Percentiles rank a stretch among this genome's conserved stretches.
phyloP scores from a whole-genome alignment of 306 rosid species.

The Canavalia ensiformis region DNA sequence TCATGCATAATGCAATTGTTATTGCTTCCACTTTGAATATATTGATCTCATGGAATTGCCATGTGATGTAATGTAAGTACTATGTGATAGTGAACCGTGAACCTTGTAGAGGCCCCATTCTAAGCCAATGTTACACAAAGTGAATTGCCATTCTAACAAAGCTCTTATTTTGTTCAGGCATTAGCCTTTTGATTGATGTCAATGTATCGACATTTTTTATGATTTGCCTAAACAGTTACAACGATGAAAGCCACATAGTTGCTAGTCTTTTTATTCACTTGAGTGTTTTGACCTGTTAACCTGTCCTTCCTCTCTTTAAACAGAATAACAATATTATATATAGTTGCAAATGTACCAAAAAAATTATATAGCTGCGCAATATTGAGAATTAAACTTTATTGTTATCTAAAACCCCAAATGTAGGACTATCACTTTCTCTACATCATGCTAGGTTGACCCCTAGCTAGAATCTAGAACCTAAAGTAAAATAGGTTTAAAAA shows the following conservation, averaged over 20 bases:
- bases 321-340: too few species aligned
- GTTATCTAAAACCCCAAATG: neutral
- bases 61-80: constrained; percentile 38
- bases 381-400: too few species aligned
- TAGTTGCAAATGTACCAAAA: too few species aligned
- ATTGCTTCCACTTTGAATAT: constrained; percentile 23
- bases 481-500: neutral
- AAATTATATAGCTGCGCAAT: too few species aligned
- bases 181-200: neutral
- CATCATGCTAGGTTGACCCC: neutral
- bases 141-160: constrained; percentile 14
- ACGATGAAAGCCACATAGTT: constrained; percentile 22
- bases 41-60: constrained; percentile 33
- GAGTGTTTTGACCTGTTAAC: neutral
- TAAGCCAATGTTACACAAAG: constrained; percentile 1
- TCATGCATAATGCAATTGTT: constrained; percentile 11
- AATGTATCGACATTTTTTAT: constrained; percentile 27
- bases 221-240: constrained; percentile 32
- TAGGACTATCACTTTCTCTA: neutral
- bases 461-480: neutral
- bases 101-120: constrained; percentile 42
- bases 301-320: neutral
- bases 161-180: constrained; percentile 33
- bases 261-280: neutral
- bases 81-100: constrained; percentile 40